Evolutionary conservation across 371 early-diverging fungal genomes (phyloP).

Genomic region (Mucor sp.): DNA sequence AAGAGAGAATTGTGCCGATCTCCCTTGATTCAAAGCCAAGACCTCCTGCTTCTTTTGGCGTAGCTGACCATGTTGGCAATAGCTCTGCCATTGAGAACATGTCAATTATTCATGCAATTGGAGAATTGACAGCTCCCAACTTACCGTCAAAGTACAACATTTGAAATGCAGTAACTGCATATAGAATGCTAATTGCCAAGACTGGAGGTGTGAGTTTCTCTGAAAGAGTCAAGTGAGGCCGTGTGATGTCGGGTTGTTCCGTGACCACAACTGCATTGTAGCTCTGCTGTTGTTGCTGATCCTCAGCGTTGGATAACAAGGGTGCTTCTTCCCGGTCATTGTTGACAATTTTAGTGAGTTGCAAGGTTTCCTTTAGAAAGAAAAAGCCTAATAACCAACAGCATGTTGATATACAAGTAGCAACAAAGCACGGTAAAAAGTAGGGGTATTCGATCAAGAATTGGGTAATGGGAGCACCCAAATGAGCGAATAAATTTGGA

Average conservation of each 20-base stretch:
- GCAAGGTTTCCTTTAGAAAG: slow-evolving; percentile 74
- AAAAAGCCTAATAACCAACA: slow-evolving; percentile 70
- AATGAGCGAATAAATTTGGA: slow-evolving; percentile 67
- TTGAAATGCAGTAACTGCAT: slow-evolving; percentile 34
- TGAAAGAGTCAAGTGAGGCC: background rate
- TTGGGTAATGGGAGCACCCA: slow-evolving; percentile 29
- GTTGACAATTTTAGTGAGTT: background rate
- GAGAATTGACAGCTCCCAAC: background rate
- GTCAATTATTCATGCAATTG: background rate
- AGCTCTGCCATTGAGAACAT: slow-evolving; percentile 37
- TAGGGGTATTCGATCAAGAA: slow-evolving; percentile 78
- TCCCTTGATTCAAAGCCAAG: slow-evolving; percentile 55
- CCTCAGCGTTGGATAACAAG: background rate
- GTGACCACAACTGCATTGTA: background rate
- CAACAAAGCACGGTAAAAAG: slow-evolving; percentile 81
- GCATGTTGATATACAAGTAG: slow-evolving; percentile 58
- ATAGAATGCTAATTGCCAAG: slow-evolving; percentile 30
- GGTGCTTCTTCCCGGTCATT: background rate
- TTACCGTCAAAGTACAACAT: slow-evolving; percentile 44
- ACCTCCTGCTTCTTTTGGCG: slow-evolving; percentile 55
- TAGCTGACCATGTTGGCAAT: slow-evolving; percentile 62
- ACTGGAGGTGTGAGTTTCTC: slow-evolving; percentile 35
- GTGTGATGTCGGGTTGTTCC: background rate
- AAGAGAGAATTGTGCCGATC: slow-evolving; percentile 61
- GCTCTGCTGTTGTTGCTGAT: background rate